A percentile compares a stretch with the other conserved stretches of the same genome.
phyloP scores from a whole-genome alignment of 1,139 yeast genomes.

The Lodderomyces theae region DNA sequence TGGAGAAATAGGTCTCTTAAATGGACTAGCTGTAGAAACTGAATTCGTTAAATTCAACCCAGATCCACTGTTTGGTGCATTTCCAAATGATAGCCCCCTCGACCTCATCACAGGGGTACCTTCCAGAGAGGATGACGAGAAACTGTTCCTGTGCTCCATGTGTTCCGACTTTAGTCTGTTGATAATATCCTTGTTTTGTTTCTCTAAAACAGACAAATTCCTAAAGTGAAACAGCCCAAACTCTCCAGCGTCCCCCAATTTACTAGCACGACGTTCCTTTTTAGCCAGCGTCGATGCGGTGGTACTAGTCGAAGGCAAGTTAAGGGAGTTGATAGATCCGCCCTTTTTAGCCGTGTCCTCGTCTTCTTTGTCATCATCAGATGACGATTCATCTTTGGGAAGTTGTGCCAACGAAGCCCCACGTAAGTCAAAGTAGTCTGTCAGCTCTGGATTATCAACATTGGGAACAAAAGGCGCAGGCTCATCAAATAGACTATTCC shows the following conservation, averaged over 20 bases:
- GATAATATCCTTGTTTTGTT: slow-evolving; percentile 91
- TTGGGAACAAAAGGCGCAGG: slow-evolving; percentile 84
- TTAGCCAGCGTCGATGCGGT: slow-evolving; percentile 23
- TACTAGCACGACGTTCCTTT: slow-evolving; percentile 63
- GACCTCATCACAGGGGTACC: slow-evolving; percentile 35
- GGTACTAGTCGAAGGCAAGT: slow-evolving; percentile 7
- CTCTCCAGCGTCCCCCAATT: slow-evolving; percentile 71
- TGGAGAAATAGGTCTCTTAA: slow-evolving; percentile 21
- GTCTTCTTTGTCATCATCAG: slow-evolving; percentile 9
- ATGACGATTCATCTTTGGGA: slow-evolving; percentile 44
- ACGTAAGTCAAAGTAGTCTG: slow-evolving; percentile 87
- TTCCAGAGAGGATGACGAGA: slow-evolving; percentile 42
- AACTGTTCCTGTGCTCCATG: slow-evolving; percentile 50
- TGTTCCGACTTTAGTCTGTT: slow-evolving; percentile 84
- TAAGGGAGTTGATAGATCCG: slow-evolving; percentile 11
- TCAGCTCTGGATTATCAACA: slow-evolving; percentile 77
- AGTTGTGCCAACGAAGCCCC: slow-evolving; percentile 76
- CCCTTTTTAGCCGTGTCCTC: slow-evolving; percentile 9
- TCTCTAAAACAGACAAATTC: slow-evolving; percentile 84
- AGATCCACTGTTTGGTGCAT: slow-evolving; percentile 16
- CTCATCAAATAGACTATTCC: slow-evolving; percentile 72
- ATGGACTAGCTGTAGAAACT: slow-evolving; percentile 5
- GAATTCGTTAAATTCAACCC: neutral
- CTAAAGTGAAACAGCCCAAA: slow-evolving; percentile 93
- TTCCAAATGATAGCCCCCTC: slow-evolving; percentile 37